Conservation (phyloP, 2,329 filamentous ascomycete genomes). For the Leptographium radiaticola region DNA sequence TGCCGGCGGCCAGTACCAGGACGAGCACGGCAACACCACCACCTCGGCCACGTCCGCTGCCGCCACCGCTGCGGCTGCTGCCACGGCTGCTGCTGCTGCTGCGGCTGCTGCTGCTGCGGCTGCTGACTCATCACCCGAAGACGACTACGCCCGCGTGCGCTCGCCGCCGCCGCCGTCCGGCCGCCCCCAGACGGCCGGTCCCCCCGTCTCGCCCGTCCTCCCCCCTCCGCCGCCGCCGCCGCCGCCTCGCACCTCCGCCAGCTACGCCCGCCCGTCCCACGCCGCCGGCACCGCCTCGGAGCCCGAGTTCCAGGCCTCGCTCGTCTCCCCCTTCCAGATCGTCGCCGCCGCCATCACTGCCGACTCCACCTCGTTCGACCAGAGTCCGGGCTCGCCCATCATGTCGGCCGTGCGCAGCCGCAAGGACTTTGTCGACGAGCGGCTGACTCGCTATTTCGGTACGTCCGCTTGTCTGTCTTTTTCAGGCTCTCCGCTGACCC, state of each 20-base stretch:
- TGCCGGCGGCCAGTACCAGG: constrained; percentile 5
- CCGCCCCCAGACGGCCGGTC: neutral
- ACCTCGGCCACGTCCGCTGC: neutral
- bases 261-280: neutral
- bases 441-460: constrained; percentile 12
- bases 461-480: neutral
- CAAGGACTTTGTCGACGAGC: constrained; percentile 9
- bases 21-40: neutral
- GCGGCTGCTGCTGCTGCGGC: neutral
- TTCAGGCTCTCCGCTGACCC: neutral
- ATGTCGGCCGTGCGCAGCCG: constrained; percentile 2
- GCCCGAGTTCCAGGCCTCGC: constrained; percentile 8
- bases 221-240: neutral
- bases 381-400: constrained; percentile 6
- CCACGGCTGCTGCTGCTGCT: neutral
- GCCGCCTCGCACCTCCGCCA: neutral
- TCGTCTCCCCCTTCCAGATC: constrained; percentile 14
- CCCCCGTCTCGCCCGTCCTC: neutral
- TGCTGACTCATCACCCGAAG: neutral
- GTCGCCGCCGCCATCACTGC: constrained; percentile 12
- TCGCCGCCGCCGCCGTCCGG: neutral
- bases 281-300: constrained; percentile 3
- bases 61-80: neutral
- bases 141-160: neutral
- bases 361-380: constrained; percentile 8